A percentile compares a stretch with the other conserved stretches of the same genome.
Evolutionary conservation across 2,329 filamentous ascomycete species (phyloP).

Genomic region (Cercospora berteroae): DNA sequence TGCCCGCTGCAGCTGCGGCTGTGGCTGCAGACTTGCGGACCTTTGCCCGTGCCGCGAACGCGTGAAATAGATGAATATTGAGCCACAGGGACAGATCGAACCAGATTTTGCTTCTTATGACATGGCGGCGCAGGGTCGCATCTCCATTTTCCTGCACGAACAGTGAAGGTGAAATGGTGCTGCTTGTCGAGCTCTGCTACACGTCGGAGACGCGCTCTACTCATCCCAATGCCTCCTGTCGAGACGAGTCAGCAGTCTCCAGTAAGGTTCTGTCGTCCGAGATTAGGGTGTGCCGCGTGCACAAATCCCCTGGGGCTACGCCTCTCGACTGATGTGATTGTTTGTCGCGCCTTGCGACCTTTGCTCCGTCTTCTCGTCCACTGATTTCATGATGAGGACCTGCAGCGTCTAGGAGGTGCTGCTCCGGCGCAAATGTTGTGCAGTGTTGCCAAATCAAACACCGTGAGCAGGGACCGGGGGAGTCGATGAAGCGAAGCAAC

Average conservation of each 20-base stretch:
- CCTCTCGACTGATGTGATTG: neutral
- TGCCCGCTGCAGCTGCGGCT: neutral
- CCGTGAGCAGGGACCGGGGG: neutral
- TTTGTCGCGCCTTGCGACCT: neutral
- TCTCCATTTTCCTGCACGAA: neutral
- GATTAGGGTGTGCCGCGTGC: conserved; percentile 5
- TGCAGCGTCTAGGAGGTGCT: neutral
- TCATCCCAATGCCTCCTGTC: neutral
- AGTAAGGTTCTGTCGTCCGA: conserved; percentile 6
- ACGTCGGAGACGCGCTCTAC: neutral
- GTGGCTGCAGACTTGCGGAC: neutral
- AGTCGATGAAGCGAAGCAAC: neutral
- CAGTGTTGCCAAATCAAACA: neutral
- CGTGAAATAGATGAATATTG: neutral
- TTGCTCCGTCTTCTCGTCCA: neutral
- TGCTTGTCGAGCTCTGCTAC: neutral
- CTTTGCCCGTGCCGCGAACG: neutral
- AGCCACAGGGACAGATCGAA: neutral
- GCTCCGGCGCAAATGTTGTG: neutral
- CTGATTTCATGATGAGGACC: neutral
- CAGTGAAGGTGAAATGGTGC: neutral
- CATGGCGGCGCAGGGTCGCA: neutral
- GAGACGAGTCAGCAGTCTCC: neutral
- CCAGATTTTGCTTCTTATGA: neutral
- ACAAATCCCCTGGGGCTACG: neutral